Base-by-base conservation (phyloP, 495 filamentous ascomycete genomes). In the Penicillium canariense region DNA sequence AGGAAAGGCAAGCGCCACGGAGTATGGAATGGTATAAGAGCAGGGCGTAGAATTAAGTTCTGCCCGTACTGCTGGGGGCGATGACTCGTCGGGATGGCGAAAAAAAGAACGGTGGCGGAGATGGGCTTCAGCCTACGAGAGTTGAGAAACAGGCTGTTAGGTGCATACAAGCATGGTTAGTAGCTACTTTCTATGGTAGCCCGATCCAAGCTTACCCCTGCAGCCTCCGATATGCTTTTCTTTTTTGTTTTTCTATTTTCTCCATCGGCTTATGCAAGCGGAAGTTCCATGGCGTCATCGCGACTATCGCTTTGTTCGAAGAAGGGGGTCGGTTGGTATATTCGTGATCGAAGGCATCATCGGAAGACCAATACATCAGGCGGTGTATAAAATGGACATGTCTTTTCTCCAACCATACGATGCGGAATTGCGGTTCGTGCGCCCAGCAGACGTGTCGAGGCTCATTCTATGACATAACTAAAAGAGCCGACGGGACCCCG, bases 151-250 rank as follows among this genome's bases (percentile, higher is more conserved):
- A n/a, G n/a, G n/a, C n/a, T n/a, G n/a, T n/a, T n/a, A n/a, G n/a
- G n/a, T n/a, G n/a, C n/a, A n/a, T n/a, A n/a, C n/a, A n/a, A n/a
- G n/a, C n/a, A n/a, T n/a, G n/a, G n/a, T n/a, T n/a, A n/a, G n/a
- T 42, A 45, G 38, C 42, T 26, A 18, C 10, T 48, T 32, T 18
- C 52, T 48, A 55, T 35, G 34, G 46, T 56, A 43, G 47, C 46
- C 27, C 52, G 56, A 57, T 56, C 46, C 40, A 49, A 61, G 61
- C 64, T 65, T 30, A 61, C 64, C 64, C 63, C 64, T 67, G 64
- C 61, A 67, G 61, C 36, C 52, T 38, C 42, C 46, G 55, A 61
- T 62, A 60, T 61, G 50, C 34, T 52, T 45, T 58, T 27, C 32
- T 52, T 43, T 54, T 40, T 43, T 27, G 44, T 39, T 31, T 43